phyloP scores from a whole-genome alignment of 1,139 yeast species.

The Torulaspora pretoriensis region DNA sequence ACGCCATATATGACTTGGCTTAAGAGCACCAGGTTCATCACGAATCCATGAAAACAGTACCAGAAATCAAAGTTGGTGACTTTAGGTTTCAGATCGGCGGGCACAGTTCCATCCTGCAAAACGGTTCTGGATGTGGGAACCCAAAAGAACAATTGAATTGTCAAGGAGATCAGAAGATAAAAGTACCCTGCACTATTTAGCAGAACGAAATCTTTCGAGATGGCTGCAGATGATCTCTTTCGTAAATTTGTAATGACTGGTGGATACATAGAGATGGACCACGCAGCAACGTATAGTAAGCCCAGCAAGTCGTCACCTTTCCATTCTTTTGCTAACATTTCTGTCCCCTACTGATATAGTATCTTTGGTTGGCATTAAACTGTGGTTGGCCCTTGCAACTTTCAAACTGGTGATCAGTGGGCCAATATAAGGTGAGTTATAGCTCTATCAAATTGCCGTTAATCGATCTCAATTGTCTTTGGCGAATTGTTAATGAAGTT shows the following conservation, averaged over 20 bases:
- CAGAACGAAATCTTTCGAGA: constrained; percentile 44
- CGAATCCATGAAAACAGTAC: constrained; percentile 44
- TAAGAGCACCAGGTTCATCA: constrained; percentile 38
- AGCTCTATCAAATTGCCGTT: too few species aligned
- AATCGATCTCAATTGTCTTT: too few species aligned
- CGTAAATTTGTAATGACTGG: constrained; percentile 40
- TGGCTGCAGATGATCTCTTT: constrained; percentile 41
- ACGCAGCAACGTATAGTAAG: constrained; percentile 30
- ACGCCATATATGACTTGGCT: constrained; percentile 39
- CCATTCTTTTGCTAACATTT: constrained; percentile 2
- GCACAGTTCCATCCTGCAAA: constrained; percentile 1
- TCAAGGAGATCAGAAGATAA: constrained; percentile 40
- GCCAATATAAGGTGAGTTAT: too few species aligned
- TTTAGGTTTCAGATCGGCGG: constrained; percentile 36
- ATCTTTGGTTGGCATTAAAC: neutral
- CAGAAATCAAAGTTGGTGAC: constrained; percentile 42
- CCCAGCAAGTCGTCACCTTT: constrained; percentile 26
- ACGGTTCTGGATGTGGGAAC: constrained; percentile 8
- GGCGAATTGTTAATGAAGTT: neutral
- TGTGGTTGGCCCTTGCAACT: neutral
- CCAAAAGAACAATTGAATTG: constrained; percentile 37
- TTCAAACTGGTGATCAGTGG: too few species aligned
- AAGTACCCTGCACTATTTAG: constrained; percentile 44
- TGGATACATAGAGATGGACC: constrained; percentile 46
- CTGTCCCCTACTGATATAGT: neutral